These are phyloP conservation scores for Stephania cephalantha DNA, from an alignment of 164 flowering plant genomes.

Conservation along the genomic window DNA sequence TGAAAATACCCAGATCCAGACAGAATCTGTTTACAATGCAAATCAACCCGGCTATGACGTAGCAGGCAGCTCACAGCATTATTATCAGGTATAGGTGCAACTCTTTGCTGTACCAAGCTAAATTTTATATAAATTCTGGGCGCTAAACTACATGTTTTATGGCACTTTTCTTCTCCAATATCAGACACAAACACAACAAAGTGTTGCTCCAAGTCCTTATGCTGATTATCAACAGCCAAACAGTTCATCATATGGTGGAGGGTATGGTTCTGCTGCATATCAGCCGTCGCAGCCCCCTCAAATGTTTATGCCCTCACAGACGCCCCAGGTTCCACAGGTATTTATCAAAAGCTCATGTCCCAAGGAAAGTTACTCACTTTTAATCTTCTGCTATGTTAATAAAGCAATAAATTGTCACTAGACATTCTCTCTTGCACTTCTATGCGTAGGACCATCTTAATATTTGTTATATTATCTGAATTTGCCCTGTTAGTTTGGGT, in stretches of 20 bases:
- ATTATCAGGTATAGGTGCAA: slow-evolving; percentile 50
- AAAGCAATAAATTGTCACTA: too few species aligned
- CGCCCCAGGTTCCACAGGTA: slow-evolving; percentile 32
- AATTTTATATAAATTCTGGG: neutral
- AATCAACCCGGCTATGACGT: slow-evolving; percentile 29
- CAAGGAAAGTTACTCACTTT: neutral
- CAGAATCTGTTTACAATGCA: slow-evolving; percentile 35
- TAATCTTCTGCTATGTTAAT: neutral
- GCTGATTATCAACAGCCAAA: slow-evolving; percentile 51
- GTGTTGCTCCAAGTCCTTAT: slow-evolving; percentile 45
- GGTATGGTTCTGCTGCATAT: slow-evolving; percentile 42
- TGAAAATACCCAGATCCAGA: slow-evolving; percentile 33
- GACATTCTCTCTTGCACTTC: too few species aligned
- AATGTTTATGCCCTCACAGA: slow-evolving; percentile 58
- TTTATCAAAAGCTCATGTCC: neutral
- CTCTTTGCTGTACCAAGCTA: neutral
- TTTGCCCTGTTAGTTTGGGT: neutral
- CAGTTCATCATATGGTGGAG: slow-evolving; percentile 36
- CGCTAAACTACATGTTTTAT: neutral
- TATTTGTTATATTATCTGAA: too few species aligned
- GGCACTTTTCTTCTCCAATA: slow-evolving; percentile 7
- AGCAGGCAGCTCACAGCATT: slow-evolving; percentile 32
- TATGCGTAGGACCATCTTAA: too few species aligned
- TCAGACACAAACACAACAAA: slow-evolving; percentile 39
- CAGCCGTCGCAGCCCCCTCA: slow-evolving; percentile 45